Base-by-base conservation (phyloP, 1,284 basidiomycete species). In the Leccinum subrobustum region DNA sequence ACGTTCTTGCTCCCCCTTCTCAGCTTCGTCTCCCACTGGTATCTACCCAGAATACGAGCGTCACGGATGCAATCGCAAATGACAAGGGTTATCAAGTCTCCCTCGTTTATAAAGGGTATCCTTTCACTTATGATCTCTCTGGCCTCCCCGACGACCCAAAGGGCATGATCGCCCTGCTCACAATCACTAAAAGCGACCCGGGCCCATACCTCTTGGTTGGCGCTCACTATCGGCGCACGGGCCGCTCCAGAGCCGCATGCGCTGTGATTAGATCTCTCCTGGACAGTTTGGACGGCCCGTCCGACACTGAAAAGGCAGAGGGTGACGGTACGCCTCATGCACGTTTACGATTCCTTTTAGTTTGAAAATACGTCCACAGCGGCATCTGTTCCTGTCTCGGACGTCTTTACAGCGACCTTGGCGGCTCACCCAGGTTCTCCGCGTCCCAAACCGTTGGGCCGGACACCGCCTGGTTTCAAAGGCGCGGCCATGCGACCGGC, bases 171-270 rank as follows among this genome's bases (percentile, higher is more conserved):
- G 62, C 67, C 6, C 57, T 72, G 44, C 71, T 72, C 44, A 60
- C 50, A 35, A 57, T 63, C 42, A 72, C 73, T 53, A 54, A 70
- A 31, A 72, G 71, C 18, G 73, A 73, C 62, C 73, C 71, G 12
- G 73, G 71, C 44, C 61, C 71, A 58, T 72, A 74, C 63, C 35
- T 72, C 56, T 47, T 74, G 35, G 60, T 74, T 31, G 64, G 66
- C 14, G 71, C 73, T 35, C 73, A 73, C 62, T 72, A 72, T 63
- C 69, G 71, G 59, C 71, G 73, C 50, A 72, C 71, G 54, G 72
- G 68, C 54, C 73, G 73, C 27, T 59, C 71, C 58, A 65, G 63
- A 57, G 71, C 71, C 56, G 71, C 71, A 12, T 59, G 72, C 52
- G 54, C 67, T 44, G 65, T 72, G 6, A 68, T 72, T 44, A 67